phyloP scores from a whole-genome alignment of 2,329 filamentous ascomycete species.

The Lecanicillium sp. region DNA sequence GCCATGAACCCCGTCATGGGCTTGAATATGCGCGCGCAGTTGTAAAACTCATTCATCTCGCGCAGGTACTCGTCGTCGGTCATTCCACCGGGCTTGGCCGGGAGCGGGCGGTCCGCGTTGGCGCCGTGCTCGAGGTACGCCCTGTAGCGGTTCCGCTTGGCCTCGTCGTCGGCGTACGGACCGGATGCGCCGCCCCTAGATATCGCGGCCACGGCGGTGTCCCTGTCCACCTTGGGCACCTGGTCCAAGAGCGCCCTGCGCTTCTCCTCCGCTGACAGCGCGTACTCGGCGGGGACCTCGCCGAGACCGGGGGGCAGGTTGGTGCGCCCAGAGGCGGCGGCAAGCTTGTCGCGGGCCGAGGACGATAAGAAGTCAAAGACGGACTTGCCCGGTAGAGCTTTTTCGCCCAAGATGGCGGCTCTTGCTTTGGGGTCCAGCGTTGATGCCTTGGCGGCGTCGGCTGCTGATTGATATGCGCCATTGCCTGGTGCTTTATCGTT shows the following conservation, averaged over 20 bases:
- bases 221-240: slow-evolving; percentile 59
- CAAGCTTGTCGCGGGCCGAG: slow-evolving; percentile 70
- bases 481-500: slow-evolving; percentile 8
- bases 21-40: slow-evolving; percentile 68
- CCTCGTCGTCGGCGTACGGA: slow-evolving; percentile 78
- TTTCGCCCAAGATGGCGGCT: slow-evolving; percentile 75
- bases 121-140: slow-evolving; percentile 74
- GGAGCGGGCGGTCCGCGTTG: slow-evolving; percentile 39
- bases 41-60: slow-evolving; percentile 71
- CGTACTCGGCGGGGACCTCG: slow-evolving; percentile 63
- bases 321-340: slow-evolving; percentile 63
- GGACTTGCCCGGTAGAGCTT: slow-evolving; percentile 75
- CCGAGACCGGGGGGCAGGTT: slow-evolving; percentile 73
- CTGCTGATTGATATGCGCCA: slow-evolving; percentile 54
- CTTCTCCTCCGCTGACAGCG: slow-evolving; percentile 57
- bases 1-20: slow-evolving; percentile 92
- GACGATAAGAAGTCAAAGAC: slow-evolving; percentile 89
- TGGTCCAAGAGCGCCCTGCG: slow-evolving; percentile 51
- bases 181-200: slow-evolving; percentile 55
- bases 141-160: slow-evolving; percentile 75
- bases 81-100: slow-evolving; percentile 36
- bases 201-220: slow-evolving; percentile 62
- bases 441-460: slow-evolving; percentile 73
- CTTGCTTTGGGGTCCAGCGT: slow-evolving; percentile 69
- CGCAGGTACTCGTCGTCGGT: slow-evolving; percentile 69